Evolutionary conservation across 2,329 filamentous ascomycete genomes (phyloP), one percentile per base, ranked within the genome.

Genomic region (Sarocladiaceae sp.): DNA sequence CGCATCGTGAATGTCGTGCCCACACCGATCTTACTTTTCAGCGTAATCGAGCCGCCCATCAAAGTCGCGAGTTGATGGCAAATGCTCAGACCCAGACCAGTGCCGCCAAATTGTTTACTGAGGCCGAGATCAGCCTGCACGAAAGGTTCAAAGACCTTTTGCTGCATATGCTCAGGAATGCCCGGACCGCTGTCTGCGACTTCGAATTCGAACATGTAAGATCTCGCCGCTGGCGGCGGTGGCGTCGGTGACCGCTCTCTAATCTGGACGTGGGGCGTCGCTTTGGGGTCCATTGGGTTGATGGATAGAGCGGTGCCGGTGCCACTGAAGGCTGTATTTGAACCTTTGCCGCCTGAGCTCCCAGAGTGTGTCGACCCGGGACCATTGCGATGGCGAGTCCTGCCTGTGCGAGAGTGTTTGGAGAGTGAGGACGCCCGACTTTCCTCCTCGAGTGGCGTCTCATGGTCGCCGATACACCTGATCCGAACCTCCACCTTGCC

Each of bases 141-240:
- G 57, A 96, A 96, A 1, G 90, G 90, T 60, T 95, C 90, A 58
- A 96, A 96, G 9, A 96, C 88, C 52, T 83, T 83, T 46, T 86
- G 72, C 53, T 89, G 88, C 61, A 94, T 78, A 50, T 83, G 69
- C 6, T 82, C 76, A 0, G 88, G 80, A 45, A 95, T 95, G 21
- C 90, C 90, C 1, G 88, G 89, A 0, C 90, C 90, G 1, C 83
- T 91, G 53, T 96, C 90, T 58, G 88, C 76, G 1, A 95, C 88
- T 58, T 94, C 85, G 48, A 95, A 95, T 56, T 94, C 85, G 53
- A 95, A 95, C 9, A 80, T 59, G 44, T 86, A 77, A n/a, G 77
- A 75, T 57, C 76, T 82, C 11, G 83, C 78, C 47, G 74, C 73
- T 0, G 70, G 53, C 2, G 83, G 82, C 10, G 84, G 72, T 2